Evolutionary conservation across 2,329 filamentous ascomycete species (phyloP).

Genomic region (Colletotrichum tropicale): DNA sequence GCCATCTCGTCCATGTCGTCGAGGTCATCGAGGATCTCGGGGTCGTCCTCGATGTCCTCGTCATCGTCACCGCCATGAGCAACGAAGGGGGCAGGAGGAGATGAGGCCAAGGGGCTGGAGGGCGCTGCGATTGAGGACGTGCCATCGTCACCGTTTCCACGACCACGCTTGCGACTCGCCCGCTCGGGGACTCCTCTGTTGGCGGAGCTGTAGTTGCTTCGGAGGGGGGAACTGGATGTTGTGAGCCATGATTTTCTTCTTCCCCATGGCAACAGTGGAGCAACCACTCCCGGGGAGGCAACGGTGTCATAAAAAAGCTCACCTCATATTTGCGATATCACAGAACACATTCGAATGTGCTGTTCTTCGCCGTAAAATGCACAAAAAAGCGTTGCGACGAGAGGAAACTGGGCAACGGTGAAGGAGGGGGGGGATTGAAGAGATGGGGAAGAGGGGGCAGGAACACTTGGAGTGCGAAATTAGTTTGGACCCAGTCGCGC

Average conservation of each 20-base stretch:
- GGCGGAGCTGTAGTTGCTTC: conserved; percentile 79
- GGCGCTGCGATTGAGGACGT: conserved; percentile 55
- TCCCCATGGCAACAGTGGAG: not conserved
- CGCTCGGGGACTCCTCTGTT: conserved; percentile 71
- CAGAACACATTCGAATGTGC: not conserved
- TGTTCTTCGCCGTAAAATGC: not conserved
- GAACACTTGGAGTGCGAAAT: conserved; percentile 8
- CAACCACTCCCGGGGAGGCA: not conserved
- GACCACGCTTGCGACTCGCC: conserved; percentile 60
- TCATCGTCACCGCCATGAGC: conserved; percentile 71
- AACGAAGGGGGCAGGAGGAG: conserved; percentile 67
- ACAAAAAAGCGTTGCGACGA: not conserved
- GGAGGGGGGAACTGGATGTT: conserved; percentile 76
- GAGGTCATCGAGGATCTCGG: conserved; percentile 73
- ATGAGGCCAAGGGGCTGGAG: conserved; percentile 71
- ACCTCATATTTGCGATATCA: conserved; percentile 34
- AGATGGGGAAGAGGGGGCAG: conserved; percentile 5
- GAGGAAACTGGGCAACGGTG: not conserved
- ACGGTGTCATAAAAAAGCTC: not conserved
- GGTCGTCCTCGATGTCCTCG: conserved; percentile 75
- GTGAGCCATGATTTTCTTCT: conserved; percentile 12
- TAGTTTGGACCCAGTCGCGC: conserved; percentile 17
- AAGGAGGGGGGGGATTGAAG: not conserved
- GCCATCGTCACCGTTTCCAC: conserved; percentile 55
- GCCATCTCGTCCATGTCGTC: conserved; percentile 83